These are phyloP conservation scores for Coemansia sp. DNA, from an alignment of 192 early-diverging fungal genomes.

Conservation along the genomic window DNA sequence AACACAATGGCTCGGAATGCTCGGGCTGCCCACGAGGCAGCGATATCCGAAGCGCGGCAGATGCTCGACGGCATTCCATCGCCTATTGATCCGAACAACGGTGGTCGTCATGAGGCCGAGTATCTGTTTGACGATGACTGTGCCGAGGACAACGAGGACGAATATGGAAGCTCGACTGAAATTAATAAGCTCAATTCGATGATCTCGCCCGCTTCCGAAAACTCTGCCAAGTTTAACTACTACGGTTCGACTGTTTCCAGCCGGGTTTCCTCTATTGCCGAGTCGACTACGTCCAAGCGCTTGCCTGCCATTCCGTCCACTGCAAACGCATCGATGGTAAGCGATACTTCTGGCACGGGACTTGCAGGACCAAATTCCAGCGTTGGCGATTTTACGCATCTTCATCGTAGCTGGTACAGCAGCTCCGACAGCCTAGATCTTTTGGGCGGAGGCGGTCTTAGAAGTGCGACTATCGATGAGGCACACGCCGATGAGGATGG, in stretches of 20 bases:
- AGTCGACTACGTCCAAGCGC: constrained; percentile 22
- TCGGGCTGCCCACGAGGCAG: constrained; percentile 33
- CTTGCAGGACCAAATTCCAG: constrained; percentile 30
- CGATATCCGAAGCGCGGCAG: constrained; percentile 48
- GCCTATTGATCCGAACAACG: constrained; percentile 25
- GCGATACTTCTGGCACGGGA: constrained; percentile 33
- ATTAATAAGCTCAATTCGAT: constrained; percentile 34
- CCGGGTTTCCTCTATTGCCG: constrained; percentile 20
- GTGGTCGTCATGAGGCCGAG: constrained; percentile 40
- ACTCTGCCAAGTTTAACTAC: constrained; percentile 37
- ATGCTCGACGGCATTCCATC: constrained; percentile 50
- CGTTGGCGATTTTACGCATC: constrained; percentile 27
- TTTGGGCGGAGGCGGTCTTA: constrained; percentile 31
- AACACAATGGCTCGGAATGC: constrained; percentile 19
- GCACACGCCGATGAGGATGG: constrained; percentile 3
- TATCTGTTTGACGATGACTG: constrained; percentile 44
- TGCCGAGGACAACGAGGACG: neutral
- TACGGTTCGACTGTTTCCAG: constrained; percentile 43
- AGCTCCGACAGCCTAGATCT: constrained; percentile 47
- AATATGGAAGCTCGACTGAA: constrained; percentile 5
- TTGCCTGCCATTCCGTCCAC: constrained; percentile 20
- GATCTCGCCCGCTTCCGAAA: constrained; percentile 44
- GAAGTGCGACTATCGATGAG: constrained; percentile 12
- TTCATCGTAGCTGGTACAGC: constrained; percentile 55
- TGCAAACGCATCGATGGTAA: constrained; percentile 30